Conservation (phyloP, 2,329 filamentous ascomycete genomes). For the Fusarium subtropicale region DNA sequence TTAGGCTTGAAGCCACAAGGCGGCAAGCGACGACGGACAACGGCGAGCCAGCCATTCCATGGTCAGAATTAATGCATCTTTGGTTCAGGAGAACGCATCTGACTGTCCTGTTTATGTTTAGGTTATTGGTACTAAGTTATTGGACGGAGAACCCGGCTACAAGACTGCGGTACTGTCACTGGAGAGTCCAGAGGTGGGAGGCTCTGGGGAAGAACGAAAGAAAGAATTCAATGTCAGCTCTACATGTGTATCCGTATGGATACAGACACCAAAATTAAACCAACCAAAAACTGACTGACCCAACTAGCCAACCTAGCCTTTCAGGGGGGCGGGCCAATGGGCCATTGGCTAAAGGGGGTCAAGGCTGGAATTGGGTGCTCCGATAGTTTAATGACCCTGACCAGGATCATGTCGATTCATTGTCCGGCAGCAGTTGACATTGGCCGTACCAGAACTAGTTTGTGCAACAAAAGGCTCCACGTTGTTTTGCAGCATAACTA, state of each 20-base stretch:
- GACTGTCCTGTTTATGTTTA: background rate
- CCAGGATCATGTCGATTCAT: constrained; percentile 37
- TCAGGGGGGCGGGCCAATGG: constrained; percentile 29
- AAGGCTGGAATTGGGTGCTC: constrained; percentile 50
- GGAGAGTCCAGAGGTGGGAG: background rate
- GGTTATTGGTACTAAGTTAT: background rate
- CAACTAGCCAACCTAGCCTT: background rate
- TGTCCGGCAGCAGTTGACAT: background rate
- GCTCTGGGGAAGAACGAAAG: constrained; percentile 24
- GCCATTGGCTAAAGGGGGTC: constrained; percentile 48
- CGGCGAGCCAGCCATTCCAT: constrained; percentile 31
- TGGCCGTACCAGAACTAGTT: background rate
- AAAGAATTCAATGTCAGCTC: background rate
- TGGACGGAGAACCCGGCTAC: background rate
- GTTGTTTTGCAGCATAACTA: background rate
- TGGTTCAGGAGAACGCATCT: constrained; percentile 7
- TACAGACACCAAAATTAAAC: background rate
- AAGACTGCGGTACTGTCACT: background rate
- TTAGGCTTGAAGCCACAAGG: constrained; percentile 13
- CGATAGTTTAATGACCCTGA: constrained; percentile 53
- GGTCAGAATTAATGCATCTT: constrained; percentile 28
- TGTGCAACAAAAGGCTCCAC: background rate
- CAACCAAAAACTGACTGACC: background rate
- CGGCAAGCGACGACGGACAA: constrained; percentile 22
- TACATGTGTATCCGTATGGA: background rate